Percentiles rank a stretch among this genome's conserved stretches.
Conservation (phyloP, 2,329 filamentous ascomycete species). For the Boeremia exigua region DNA sequence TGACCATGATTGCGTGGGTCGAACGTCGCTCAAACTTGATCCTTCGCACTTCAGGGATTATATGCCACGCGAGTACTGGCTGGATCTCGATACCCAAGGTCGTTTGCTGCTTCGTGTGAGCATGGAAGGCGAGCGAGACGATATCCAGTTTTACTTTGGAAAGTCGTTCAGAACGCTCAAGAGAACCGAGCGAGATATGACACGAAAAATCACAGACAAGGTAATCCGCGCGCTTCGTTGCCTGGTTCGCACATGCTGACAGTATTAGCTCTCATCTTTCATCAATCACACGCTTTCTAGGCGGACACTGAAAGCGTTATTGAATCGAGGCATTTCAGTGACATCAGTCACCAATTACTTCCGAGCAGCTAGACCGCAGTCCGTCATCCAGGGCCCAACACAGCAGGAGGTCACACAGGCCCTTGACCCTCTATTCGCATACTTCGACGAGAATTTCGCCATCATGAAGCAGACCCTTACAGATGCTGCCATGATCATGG, state of each 20-base stretch:
- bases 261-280: slow-evolving; percentile 78
- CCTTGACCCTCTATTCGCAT: slow-evolving; percentile 83
- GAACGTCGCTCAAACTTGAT: slow-evolving; percentile 97
- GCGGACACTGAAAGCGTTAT: slow-evolving; percentile 75
- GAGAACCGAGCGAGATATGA: slow-evolving; percentile 97
- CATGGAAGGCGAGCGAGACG: slow-evolving; percentile 98
- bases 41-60: slow-evolving; percentile 97
- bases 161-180: slow-evolving; percentile 96
- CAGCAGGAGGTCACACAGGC: slow-evolving; percentile 79
- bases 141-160: slow-evolving; percentile 98
- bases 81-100: slow-evolving; percentile 95
- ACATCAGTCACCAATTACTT: slow-evolving; percentile 76
- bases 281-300: slow-evolving; percentile 89
- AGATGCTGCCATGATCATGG: slow-evolving; percentile 94
- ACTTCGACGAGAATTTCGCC: slow-evolving; percentile 98
- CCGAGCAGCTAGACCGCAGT: slow-evolving; percentile 56
- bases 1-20: slow-evolving; percentile 95
- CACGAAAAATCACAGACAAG: slow-evolving; percentile 97
- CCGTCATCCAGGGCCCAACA: slow-evolving; percentile 63
- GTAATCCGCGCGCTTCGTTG: slow-evolving; percentile 54
- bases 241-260: slow-evolving; percentile 18
- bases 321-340: slow-evolving; percentile 74
- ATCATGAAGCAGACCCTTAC: slow-evolving; percentile 98
- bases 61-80: slow-evolving; percentile 94
- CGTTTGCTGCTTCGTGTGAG: slow-evolving; percentile 87